Evolutionary conservation across 306 rosid genomes (phyloP).

Genomic region (Hippophae rhamnoides): DNA sequence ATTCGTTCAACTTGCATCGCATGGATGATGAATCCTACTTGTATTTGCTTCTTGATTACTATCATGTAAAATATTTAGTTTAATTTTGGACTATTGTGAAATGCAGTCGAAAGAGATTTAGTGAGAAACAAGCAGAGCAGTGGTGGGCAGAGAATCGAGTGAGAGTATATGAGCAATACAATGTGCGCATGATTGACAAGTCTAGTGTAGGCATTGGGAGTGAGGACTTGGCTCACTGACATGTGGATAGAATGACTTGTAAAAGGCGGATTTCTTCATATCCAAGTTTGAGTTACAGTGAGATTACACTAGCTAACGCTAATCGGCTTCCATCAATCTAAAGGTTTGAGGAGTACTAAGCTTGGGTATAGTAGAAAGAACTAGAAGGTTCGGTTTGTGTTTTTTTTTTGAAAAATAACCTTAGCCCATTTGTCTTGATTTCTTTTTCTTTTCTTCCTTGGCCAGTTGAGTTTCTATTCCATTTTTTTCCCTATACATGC

Average conservation of each 20-base stretch:
- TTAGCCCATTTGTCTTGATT: constrained; percentile 20
- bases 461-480: constrained; percentile 36
- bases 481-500: constrained; percentile 58
- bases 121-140: constrained; percentile 90
- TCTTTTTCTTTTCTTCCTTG: constrained; percentile 16
- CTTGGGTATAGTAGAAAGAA: constrained; percentile 54
- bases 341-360: constrained; percentile 37
- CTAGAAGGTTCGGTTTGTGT: constrained; percentile 62
- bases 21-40: too few relatives aligned
- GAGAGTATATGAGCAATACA: constrained; percentile 78
- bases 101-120: constrained; percentile 92
- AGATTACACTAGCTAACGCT: constrained; percentile 29
- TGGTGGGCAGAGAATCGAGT: constrained; percentile 98
- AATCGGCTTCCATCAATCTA: constrained; percentile 52
- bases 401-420: constrained; percentile 12
- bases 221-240: constrained; percentile 75
- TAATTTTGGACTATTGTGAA: constrained; percentile 14
- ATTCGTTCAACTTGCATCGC: too few relatives aligned
- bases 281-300: constrained; percentile 49
- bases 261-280: constrained; percentile 43
- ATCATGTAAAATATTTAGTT: neutral
- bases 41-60: neutral
- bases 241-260: constrained; percentile 35
- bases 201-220: constrained; percentile 78
- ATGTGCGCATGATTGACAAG: constrained; percentile 75